A percentile compares a stretch with the other conserved stretches of the same genome.
These are phyloP conservation scores for Mariannaea elegans DNA, from an alignment of 2,329 filamentous ascomycete species.

Conservation along the genomic window DNA sequence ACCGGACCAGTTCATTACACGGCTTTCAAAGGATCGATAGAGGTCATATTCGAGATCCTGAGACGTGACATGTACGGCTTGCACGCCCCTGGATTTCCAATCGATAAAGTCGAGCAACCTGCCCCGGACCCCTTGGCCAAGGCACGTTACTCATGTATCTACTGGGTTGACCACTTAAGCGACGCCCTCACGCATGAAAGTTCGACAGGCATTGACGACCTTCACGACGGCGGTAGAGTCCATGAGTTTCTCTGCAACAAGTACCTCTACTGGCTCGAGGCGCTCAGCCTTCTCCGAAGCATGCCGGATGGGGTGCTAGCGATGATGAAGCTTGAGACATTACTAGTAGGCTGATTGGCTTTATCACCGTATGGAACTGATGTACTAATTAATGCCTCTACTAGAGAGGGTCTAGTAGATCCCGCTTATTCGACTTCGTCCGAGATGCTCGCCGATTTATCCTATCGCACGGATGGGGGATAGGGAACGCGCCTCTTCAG, in stretches of 20 bases:
- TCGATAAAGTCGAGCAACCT: conserved; percentile 16
- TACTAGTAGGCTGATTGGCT: neutral
- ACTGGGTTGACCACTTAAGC: conserved; percentile 35
- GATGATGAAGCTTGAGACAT: neutral
- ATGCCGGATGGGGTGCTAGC: neutral
- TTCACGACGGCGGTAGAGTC: neutral
- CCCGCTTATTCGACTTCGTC: neutral
- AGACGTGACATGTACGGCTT: too few species aligned
- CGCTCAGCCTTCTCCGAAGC: conserved; percentile 48
- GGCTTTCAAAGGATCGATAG: too few species aligned
- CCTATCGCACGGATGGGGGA: neutral
- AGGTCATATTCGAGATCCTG: too few species aligned
- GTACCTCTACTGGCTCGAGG: conserved; percentile 54
- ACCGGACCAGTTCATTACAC: too few species aligned
- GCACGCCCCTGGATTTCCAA: conserved; percentile 36
- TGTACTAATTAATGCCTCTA: neutral
- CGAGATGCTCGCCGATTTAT: conserved; percentile 17
- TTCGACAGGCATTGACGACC: neutral
- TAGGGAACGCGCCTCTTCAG: conserved; percentile 5
- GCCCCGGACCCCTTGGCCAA: conserved; percentile 23
- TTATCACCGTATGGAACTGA: neutral
- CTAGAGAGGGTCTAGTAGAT: neutral
- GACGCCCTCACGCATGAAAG: neutral
- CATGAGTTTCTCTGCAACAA: neutral
- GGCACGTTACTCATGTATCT: conserved; percentile 30